A percentile compares a stretch with the other conserved stretches of the same genome.
These are phyloP conservation scores for Colletotrichum orchidophilum DNA, from an alignment of 2,329 filamentous ascomycete genomes.

Conservation along the genomic window DNA sequence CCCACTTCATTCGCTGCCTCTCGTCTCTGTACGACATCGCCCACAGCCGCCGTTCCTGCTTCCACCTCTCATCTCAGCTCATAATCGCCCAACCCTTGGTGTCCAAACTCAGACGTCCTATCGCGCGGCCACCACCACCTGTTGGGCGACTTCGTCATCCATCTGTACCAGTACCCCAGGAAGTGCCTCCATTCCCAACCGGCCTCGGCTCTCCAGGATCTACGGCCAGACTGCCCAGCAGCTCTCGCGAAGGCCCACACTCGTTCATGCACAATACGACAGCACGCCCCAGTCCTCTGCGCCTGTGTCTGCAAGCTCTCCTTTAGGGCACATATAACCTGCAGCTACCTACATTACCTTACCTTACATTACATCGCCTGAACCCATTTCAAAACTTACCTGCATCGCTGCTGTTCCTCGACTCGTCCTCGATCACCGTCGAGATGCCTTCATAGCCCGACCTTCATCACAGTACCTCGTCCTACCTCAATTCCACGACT, in stretches of 20 bases:
- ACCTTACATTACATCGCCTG: conserved; percentile 32
- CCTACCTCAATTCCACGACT: conserved; percentile 2
- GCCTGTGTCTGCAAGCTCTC: conserved; percentile 40
- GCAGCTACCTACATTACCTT: conserved; percentile 33
- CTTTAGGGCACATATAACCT: conserved; percentile 42
- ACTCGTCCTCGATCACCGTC: neutral
- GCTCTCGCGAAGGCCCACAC: conserved; percentile 37
- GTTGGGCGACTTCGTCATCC: neutral
- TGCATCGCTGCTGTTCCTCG: conserved; percentile 1
- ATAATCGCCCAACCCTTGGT: neutral
- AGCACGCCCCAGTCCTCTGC: conserved; percentile 32
- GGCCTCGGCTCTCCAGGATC: conserved; percentile 10
- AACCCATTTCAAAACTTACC: conserved; percentile 16
- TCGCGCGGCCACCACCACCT: neutral
- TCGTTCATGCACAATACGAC: conserved; percentile 46
- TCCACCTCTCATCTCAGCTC: neutral
- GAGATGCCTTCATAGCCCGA: conserved; percentile 28
- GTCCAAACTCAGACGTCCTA: neutral
- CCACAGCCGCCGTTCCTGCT: neutral
- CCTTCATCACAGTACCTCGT: conserved; percentile 7
- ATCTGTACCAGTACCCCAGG: conserved; percentile 5
- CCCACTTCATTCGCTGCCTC: conserved; percentile 26
- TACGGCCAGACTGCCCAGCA: conserved; percentile 17
- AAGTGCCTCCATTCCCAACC: conserved; percentile 17
- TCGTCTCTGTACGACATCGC: conserved; percentile 12